Conservation (phyloP, 2,329 filamentous ascomycete genomes). For the Fusarium papillatum region DNA sequence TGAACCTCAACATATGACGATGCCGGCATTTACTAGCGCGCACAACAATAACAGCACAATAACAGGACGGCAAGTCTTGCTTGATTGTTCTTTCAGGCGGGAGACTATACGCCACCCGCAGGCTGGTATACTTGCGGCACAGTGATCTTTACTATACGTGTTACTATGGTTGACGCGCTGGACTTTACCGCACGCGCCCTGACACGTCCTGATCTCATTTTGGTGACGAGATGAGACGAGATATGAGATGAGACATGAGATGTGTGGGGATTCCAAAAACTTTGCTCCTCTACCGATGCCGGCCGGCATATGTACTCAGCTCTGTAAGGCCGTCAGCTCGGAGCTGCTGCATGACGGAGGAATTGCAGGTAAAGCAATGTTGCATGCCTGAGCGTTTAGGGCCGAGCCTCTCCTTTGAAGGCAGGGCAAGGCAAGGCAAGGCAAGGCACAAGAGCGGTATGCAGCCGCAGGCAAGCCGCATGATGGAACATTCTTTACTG, state of each 20-base stretch:
- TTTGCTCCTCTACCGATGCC: constrained; percentile 13
- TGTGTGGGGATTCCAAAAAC: constrained; percentile 16
- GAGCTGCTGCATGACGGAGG: constrained; percentile 12
- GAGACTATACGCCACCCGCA: constrained; percentile 5
- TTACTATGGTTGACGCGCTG: constrained; percentile 16
- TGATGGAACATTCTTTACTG: background rate
- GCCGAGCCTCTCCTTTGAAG: background rate
- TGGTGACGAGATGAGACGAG: constrained; percentile 15
- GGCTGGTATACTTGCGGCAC: constrained; percentile 18
- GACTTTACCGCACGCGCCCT: constrained; percentile 9
- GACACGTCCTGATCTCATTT: constrained; percentile 13
- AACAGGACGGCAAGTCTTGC: background rate
- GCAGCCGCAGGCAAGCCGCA: background rate
- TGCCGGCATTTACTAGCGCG: background rate
- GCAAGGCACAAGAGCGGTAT: constrained; percentile 6
- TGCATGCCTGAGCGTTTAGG: constrained; percentile 16
- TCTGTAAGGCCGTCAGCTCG: background rate
- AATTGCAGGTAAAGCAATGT: constrained; percentile 29
- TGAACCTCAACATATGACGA: background rate
- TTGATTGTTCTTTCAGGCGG: constrained; percentile 1
- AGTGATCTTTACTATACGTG: constrained; percentile 15
- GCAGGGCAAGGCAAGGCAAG: constrained; percentile 4
- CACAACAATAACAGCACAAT: constrained; percentile 6
- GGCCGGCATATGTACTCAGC: constrained; percentile 1
- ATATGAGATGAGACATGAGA: constrained; percentile 24